Evolutionary conservation across 345 rosid species (phyloP).

Genomic region (Jatropha curcas): DNA sequence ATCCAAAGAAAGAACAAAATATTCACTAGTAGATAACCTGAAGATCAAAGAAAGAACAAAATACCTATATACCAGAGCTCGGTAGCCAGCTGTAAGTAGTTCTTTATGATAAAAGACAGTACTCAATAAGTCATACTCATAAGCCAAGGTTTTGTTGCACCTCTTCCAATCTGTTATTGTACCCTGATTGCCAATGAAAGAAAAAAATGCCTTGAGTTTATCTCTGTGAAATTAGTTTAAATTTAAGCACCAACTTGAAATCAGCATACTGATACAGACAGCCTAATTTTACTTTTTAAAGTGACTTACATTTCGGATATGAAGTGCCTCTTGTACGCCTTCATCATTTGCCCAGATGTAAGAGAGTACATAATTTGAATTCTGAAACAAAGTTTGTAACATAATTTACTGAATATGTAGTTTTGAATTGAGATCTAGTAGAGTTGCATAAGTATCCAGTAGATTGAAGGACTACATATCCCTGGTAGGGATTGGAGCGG

Average conservation of each 20-base stretch:
- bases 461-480: neutral
- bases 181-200: slow-evolving; percentile 19
- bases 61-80: slow-evolving; percentile 35
- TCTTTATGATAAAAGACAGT: slow-evolving; percentile 18
- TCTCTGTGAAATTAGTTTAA: neutral
- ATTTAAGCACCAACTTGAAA: neutral
- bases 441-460: neutral
- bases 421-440: neutral
- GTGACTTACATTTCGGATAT: slow-evolving; percentile 27
- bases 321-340: slow-evolving; percentile 35
- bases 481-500: neutral
- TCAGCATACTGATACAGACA: neutral
- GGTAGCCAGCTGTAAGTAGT: slow-evolving; percentile 13
- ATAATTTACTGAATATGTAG: neutral
- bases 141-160: slow-evolving; percentile 29
- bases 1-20: too few relatives aligned
- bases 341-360: slow-evolving; percentile 40
- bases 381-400: slow-evolving; percentile 15
- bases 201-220: slow-evolving; percentile 7
- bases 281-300: too few relatives aligned
- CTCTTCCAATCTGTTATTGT: slow-evolving; percentile 33
- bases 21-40: neutral
- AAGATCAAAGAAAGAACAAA: neutral
- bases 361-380: slow-evolving; percentile 22
- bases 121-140: slow-evolving; percentile 18